A percentile compares a stretch with the other conserved stretches of the same genome.
These are phyloP conservation scores for Leccinum subatratum DNA, from an alignment of 1,284 basidiomycete species.

Conservation along the genomic window DNA sequence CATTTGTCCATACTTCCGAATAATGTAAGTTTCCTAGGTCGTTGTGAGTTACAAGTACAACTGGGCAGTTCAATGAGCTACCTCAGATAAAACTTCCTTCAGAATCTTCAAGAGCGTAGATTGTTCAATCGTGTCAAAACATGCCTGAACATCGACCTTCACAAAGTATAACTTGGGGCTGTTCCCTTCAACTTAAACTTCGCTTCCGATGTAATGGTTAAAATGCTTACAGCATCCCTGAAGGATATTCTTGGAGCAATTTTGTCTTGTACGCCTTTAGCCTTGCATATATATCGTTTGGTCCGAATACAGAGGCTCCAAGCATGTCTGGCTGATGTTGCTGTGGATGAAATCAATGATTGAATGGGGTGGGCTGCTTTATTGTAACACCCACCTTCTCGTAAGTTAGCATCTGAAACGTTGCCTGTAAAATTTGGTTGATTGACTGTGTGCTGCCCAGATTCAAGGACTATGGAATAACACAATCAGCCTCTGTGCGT, in stretches of 20 bases:
- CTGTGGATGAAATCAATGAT: slow-evolving; percentile 37
- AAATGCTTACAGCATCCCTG: slow-evolving; percentile 50
- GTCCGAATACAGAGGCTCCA: slow-evolving; percentile 79
- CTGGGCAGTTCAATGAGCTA: slow-evolving; percentile 28
- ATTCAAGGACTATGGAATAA: slow-evolving; percentile 34
- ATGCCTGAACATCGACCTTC: slow-evolving; percentile 92
- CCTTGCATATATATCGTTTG: slow-evolving; percentile 74
- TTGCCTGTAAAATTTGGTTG: slow-evolving; percentile 79
- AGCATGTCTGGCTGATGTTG: slow-evolving; percentile 58
- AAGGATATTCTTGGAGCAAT: slow-evolving; percentile 38
- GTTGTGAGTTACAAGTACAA: slow-evolving; percentile 1
- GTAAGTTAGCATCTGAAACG: slow-evolving; percentile 81
- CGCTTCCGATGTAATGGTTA: not conserved
- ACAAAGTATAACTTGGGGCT: slow-evolving; percentile 91
- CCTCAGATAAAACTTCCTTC: slow-evolving; percentile 68
- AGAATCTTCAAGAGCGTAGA: slow-evolving; percentile 78
- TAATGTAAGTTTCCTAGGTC: slow-evolving; percentile 63
- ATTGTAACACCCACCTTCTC: slow-evolving; percentile 60
- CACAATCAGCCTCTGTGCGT: too few relatives aligned
- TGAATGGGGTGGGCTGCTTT: not conserved
- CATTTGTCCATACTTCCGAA: slow-evolving; percentile 64
- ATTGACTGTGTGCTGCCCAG: slow-evolving; percentile 53
- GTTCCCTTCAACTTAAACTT: slow-evolving; percentile 11
- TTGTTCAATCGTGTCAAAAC: slow-evolving; percentile 97
- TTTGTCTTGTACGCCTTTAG: slow-evolving; percentile 68